Percentiles rank a stretch among this genome's conserved stretches.
These are phyloP conservation scores for Cryphonectria naterciae DNA, from an alignment of 2,329 filamentous ascomycete species.

Conservation along the genomic window DNA sequence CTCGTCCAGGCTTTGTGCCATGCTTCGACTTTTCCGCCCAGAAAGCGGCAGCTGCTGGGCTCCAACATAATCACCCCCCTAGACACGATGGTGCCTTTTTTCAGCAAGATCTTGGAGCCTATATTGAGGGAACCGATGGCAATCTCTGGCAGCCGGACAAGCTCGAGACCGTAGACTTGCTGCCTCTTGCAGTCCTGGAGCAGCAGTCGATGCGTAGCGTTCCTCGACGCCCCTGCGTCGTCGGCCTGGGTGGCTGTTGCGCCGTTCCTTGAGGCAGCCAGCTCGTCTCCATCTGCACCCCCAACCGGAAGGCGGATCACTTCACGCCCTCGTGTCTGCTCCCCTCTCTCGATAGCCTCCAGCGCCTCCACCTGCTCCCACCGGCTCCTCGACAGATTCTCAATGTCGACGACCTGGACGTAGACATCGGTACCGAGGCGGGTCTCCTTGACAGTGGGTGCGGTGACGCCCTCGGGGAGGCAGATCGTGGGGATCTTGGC, in stretches of 20 bases:
- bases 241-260: conserved; percentile 8
- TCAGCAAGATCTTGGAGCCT: conserved; percentile 80
- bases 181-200: conserved; percentile 78
- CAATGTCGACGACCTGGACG: conserved; percentile 83
- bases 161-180: conserved; percentile 73
- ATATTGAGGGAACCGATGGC: conserved; percentile 69
- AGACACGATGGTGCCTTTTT: conserved; percentile 65
- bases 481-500: conserved; percentile 44
- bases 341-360: conserved; percentile 73
- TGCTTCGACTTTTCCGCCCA: conserved; percentile 86
- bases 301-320: conserved; percentile 69
- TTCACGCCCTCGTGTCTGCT: conserved; percentile 76
- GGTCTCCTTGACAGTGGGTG: conserved; percentile 58
- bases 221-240: conserved; percentile 37
- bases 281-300: conserved; percentile 50
- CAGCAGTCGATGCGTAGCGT: conserved; percentile 76
- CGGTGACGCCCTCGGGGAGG: conserved; percentile 62
- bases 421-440: conserved; percentile 65
- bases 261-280: conserved; percentile 40
- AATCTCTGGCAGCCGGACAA: conserved; percentile 67
- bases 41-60: conserved; percentile 65
- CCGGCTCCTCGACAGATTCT: conserved; percentile 77
- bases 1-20: conserved; percentile 80
- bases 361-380: conserved; percentile 89
- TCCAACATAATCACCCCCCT: conserved; percentile 81